phyloP scores from a whole-genome alignment of 768 basidiomycete species.

The Dioszegia crocea region DNA sequence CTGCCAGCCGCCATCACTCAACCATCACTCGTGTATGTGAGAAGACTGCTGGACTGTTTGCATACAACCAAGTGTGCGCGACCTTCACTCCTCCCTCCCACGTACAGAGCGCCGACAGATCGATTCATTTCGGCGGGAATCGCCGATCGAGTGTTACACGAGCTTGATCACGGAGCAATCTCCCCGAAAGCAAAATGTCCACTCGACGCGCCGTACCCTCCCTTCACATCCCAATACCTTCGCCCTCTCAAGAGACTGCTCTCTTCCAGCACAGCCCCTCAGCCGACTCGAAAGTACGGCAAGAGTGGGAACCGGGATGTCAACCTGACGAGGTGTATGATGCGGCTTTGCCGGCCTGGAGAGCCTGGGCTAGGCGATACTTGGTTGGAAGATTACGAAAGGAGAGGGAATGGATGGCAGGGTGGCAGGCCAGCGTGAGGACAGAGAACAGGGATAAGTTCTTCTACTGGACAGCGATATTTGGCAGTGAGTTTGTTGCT shows the following conservation, averaged over 20 bases:
- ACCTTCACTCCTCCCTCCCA: too few relatives aligned
- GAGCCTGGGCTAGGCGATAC: slow-evolving; percentile 28
- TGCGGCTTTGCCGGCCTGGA: slow-evolving; percentile 32
- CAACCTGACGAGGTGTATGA: slow-evolving; percentile 48
- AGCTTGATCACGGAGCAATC: too few relatives aligned
- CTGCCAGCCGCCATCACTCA: too few relatives aligned
- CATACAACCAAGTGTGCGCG: too few relatives aligned
- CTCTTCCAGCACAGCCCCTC: slow-evolving; percentile 24
- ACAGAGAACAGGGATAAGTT: slow-evolving; percentile 39
- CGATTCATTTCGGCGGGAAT: too few relatives aligned
- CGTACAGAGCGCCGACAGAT: too few relatives aligned
- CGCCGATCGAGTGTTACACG: too few relatives aligned
- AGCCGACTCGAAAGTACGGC: slow-evolving; percentile 2
- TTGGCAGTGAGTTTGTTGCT: slow-evolving; percentile 41
- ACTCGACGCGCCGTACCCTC: too few relatives aligned
- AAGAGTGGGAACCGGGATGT: slow-evolving; percentile 34
- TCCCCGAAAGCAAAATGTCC: too few relatives aligned
- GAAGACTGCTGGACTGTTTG: too few relatives aligned
- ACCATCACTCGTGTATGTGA: too few relatives aligned
- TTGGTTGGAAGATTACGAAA: slow-evolving; percentile 32
- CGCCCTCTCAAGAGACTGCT: slow-evolving; percentile 20
- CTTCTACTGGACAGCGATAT: slow-evolving; percentile 50
- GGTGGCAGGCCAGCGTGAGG: slow-evolving; percentile 40
- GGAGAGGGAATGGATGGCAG: slow-evolving; percentile 42
- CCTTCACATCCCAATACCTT: too few relatives aligned